Evolutionary conservation across 1,139 yeast species (phyloP).

Genomic region (Pneumocystis canis): DNA sequence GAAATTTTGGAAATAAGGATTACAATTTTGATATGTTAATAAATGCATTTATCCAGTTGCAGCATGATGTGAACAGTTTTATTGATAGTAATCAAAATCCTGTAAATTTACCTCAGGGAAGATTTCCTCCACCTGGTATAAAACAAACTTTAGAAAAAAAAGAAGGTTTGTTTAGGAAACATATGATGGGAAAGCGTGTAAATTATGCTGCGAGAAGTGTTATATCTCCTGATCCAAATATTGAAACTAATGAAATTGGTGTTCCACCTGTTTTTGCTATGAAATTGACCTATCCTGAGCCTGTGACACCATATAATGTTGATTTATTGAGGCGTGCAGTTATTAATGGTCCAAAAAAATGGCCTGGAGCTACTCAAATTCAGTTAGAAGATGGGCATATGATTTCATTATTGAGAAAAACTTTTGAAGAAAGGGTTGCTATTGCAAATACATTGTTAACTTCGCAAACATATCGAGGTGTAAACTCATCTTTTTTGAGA

Average conservation of each 20-base stretch:
- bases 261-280: slow-evolving; percentile 97
- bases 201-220: slow-evolving; percentile 98
- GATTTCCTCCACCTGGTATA: slow-evolving; percentile 77
- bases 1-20: slow-evolving; percentile 21
- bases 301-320: slow-evolving; percentile 87
- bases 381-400: slow-evolving; percentile 93
- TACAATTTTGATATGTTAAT: slow-evolving; percentile 38
- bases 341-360: slow-evolving; percentile 87
- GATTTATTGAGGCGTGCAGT: slow-evolving; percentile 88
- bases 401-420: slow-evolving; percentile 74
- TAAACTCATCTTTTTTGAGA: slow-evolving; percentile 18
- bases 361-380: slow-evolving; percentile 98
- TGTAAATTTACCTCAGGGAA: slow-evolving; percentile 41
- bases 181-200: slow-evolving; percentile 99
- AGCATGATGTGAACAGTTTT: slow-evolving; percentile 87
- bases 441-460: slow-evolving; percentile 87
- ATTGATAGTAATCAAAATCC: slow-evolving; percentile 86
- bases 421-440: slow-evolving; percentile 88
- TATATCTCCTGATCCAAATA: slow-evolving; percentile 95
- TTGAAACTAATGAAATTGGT: slow-evolving; percentile 96
- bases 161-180: slow-evolving; percentile 95
- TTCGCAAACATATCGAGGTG: slow-evolving; percentile 39
- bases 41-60: slow-evolving; percentile 89
- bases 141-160: slow-evolving; percentile 97
- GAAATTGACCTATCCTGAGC: slow-evolving; percentile 93